Conservation (phyloP, 75 land plant genomes). For the Chamaecyparis obtusa region DNA sequence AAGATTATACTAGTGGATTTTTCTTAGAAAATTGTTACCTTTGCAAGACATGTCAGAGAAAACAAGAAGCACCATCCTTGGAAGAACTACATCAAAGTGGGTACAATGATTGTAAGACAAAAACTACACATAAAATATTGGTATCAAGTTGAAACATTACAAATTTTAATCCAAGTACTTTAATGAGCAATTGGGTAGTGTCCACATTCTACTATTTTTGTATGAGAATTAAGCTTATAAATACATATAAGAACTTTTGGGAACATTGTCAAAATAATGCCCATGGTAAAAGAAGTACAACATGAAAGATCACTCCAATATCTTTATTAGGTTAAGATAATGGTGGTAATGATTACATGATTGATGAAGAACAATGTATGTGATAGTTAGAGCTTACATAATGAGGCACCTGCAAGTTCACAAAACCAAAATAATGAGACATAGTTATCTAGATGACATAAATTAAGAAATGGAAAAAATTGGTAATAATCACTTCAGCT, state of each 20-base stretch:
- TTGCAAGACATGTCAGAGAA: not conserved
- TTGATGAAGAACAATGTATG: not conserved
- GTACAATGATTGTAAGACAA: not conserved
- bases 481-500: too few species aligned
- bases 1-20: not conserved
- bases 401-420: too few species aligned
- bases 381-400: not conserved
- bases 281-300: not conserved
- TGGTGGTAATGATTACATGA: not conserved
- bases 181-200: not conserved
- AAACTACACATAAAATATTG: not conserved
- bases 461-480: too few species aligned
- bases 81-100: not conserved
- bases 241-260: not conserved
- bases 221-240: too few species aligned
- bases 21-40: not conserved
- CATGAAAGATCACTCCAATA: too few species aligned
- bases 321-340: not conserved
- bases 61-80: not conserved
- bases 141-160: not conserved
- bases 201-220: too few species aligned
- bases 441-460: too few species aligned
- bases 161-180: too few species aligned
- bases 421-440: too few species aligned
- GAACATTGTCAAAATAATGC: not conserved